Conservation (phyloP, 1,284 basidiomycete genomes). For the Tremellales sp. region DNA sequence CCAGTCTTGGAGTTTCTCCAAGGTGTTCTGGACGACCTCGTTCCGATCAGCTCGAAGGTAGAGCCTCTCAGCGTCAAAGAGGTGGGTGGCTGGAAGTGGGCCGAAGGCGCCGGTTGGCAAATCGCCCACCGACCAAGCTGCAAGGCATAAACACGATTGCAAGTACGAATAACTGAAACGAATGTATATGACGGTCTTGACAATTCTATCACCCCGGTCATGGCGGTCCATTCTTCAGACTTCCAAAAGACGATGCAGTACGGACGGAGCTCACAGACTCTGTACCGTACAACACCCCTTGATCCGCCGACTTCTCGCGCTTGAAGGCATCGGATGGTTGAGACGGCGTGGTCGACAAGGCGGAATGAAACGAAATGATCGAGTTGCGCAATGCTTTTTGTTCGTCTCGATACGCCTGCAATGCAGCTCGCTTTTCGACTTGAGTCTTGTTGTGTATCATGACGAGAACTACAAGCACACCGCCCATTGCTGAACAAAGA, state of each 20-base stretch:
- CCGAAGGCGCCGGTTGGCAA: constrained; percentile 21
- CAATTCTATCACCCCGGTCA: too few species aligned
- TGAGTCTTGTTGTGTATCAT: constrained; percentile 14
- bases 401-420: constrained; percentile 24
- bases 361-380: constrained; percentile 24
- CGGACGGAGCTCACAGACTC: too few species aligned
- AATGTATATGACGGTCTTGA: too few species aligned
- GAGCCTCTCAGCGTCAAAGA: constrained; percentile 1
- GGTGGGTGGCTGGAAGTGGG: constrained; percentile 20
- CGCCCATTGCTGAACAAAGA: constrained; percentile 10
- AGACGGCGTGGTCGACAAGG: constrained; percentile 3
- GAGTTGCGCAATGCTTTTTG: constrained; percentile 21
- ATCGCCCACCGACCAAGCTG: too few species aligned
- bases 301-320: too few species aligned
- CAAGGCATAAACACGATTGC: too few species aligned
- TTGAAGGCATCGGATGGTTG: not conserved
- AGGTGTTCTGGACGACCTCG: constrained; percentile 11
- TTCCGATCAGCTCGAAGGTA: not conserved
- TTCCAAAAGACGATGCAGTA: too few species aligned
- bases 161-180: too few species aligned
- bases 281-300: too few species aligned
- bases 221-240: too few species aligned
- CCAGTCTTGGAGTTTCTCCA: constrained; percentile 27
- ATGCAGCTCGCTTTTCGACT: constrained; percentile 6
- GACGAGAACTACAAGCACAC: constrained; percentile 12